Base-by-base conservation (phyloP, 805 yeast species). In the Nematodospora valgi region DNA sequence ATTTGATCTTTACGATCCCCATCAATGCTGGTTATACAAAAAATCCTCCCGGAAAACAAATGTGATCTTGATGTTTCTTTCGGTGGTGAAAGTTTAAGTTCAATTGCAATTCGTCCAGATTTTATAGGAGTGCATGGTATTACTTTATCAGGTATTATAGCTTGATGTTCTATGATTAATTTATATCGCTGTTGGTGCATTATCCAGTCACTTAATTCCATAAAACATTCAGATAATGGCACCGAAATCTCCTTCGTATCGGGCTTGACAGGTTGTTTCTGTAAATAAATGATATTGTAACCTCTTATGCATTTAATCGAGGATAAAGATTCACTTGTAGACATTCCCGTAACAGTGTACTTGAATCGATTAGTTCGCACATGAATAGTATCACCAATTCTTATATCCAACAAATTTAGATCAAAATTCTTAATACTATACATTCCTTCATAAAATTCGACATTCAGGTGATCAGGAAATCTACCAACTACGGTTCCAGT, bases 241-340 rank as follows among this genome's bases (percentile, higher is more conserved):
- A 60, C 57, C n/a, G 37, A 32, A 13, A 37, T 19, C 36, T 50
- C 59, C 23, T 36, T 27, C 20, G 38, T 21, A 11, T n/a, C 29
- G 18, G 32, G 43, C 24, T 26, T 46, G n/a, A 44, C 10, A 3
- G 28, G 20, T 43, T 22, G 33, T 48, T 47, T 53, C 40, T 48
- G 59, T 5, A 67, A 54, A 41, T 59, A 57, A 2, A 78, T 72
- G 0, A 67, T 59, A 48, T 79, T 78, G 47, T 62, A 81, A 0
- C 88, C 88, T 43, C 87, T 59, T 38, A 78, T 63, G 49, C 87
- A 81, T 32, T 65, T 54, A 5, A 80, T 67, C 0, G 44, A 43
- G 12, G 52, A 46, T 6, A 53, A 47, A 2, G 35, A 35, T 4
- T 38, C 44, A 16, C 32, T 34, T 13, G 30, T 23, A 11, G 47